Evolutionary conservation across 2,329 filamentous ascomycete genomes (phyloP), one percentile per base, ranked within the genome.

Genomic region (Xenosphaeropsis pyriputrescens): DNA sequence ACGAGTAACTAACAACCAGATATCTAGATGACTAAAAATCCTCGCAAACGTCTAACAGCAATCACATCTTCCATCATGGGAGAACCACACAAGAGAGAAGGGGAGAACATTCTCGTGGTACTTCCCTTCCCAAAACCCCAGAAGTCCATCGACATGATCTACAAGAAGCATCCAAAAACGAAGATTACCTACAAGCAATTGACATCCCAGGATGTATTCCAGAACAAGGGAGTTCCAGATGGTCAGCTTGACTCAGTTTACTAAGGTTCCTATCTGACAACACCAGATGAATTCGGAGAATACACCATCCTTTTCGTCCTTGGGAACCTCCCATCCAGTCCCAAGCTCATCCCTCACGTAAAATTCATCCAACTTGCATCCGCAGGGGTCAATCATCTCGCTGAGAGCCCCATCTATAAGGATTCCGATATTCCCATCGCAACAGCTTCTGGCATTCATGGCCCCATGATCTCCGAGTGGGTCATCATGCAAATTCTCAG

Each of bases 381-480:
- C 30, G 57, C 57, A 1, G 57, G 57, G 4, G 46, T 50, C n/a
- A 53, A 60, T 36, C 50, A 46, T 15, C 22, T 57, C 4, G 16
- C 38, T 3, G 18, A 50, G 1, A 46, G 46, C 1, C 49, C 47
- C 1, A 42, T 60, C 1, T 60, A 49, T 42, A 57, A 47, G 32
- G 49, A 56, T 5, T 51, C 55, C 2, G 41, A 50, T n/a, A 51
- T 60, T n/a, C 40, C 49, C 0, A 45, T 60, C 16, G 53, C 54
- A 0, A 59, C 54, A 11, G 52, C 53, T 6, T 55, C 49, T 5
- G 57, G 57, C 6, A 48, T 60, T 12, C 56, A 59, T 37, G 55
- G 56, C 1, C 75, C 76, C 0, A 72, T 75, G 40, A 80, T 80
- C 36, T 64, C 74, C 0, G 76, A 80, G 58, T 81, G 75, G 75